Base-by-base conservation (phyloP, 192 early-diverging fungal species). In the Dissophora ornata region DNA sequence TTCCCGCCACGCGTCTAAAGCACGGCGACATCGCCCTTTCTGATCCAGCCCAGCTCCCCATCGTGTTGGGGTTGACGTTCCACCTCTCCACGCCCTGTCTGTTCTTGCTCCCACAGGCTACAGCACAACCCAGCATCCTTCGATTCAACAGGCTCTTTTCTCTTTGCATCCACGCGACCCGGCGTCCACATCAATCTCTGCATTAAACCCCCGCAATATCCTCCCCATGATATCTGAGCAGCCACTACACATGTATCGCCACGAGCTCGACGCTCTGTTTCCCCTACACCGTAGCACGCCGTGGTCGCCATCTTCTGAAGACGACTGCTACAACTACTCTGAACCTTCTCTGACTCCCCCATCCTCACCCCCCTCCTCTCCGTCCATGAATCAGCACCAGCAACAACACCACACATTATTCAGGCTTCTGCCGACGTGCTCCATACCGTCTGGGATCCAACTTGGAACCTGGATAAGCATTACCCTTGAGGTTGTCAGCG, bases 401-500 rank as follows among this genome's bases (percentile, higher is more conserved):
- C 50, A 46, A 26, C 15, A n/a, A 6, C 36, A 38, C 36, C 36
- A 38, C 7, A 38, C 62, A 1, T 41, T 65, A 12, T 53, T 46
- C 52, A 53, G 62, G 24, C 52, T 65, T 2, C 51, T 65, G 36
- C 52, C 41, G 3, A 34, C 41, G 10, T 45, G 22, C 12, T n/a
- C 26, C 1, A 40, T 55, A 30, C 51, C 45, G 1, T 30, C 16
- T 15, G 12, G 52, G 5, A 54, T 61, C 38, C 33, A 54, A 12
- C 34, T 50, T 7, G 48, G 38, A 16, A 24, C 22, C 9, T 68
- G 66, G 66, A 51, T 41, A 4, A 40, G 54, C 38, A 4, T 68
- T 9, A 58, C 36, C 13, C 38, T 68, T 3, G 56, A 68, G 36
- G 33, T 58, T 15, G 45, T 68, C 6, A 51, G 36, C 22, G 66